These are phyloP conservation scores for Tympanopsis confertula DNA, from an alignment of 2,329 filamentous ascomycete genomes.

Conservation along the genomic window DNA sequence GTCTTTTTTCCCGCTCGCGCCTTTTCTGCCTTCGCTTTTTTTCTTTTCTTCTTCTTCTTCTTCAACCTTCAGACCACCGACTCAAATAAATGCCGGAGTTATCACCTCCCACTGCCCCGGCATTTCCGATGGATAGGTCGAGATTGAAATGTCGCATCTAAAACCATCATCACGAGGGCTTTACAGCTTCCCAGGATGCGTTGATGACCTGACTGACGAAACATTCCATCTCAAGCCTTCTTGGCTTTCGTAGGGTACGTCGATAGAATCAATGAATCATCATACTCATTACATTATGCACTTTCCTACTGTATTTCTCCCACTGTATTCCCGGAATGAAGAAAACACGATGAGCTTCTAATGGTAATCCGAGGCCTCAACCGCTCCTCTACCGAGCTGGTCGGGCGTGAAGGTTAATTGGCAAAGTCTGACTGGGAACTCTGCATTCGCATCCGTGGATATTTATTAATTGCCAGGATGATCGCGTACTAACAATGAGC, in stretches of 20 bases:
- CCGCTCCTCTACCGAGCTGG: background rate
- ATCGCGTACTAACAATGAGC: too few species aligned
- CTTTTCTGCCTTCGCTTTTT: conserved; percentile 14
- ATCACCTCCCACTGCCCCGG: conserved; percentile 42
- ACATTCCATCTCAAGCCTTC: conserved; percentile 33
- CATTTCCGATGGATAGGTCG: conserved; percentile 62
- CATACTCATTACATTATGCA: too few species aligned
- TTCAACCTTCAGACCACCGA: conserved; percentile 51
- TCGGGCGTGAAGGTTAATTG: background rate
- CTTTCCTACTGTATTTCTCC: too few species aligned
- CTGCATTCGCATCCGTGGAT: too few species aligned
- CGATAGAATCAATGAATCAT: too few species aligned
- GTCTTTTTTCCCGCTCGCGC: conserved; percentile 12
- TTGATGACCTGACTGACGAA: conserved; percentile 57
- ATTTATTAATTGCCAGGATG: too few species aligned
- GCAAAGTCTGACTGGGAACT: background rate
- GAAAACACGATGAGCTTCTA: background rate
- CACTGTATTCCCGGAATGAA: too few species aligned
- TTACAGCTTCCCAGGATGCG: conserved; percentile 51
- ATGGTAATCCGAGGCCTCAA: conserved; percentile 1
- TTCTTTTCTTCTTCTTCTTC: conserved; percentile 23
- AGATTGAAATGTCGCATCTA: conserved; percentile 61
- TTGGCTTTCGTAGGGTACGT: too few species aligned
- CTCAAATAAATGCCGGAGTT: conserved; percentile 63
- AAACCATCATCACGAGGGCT: conserved; percentile 74